Conservation (phyloP, 2,329 filamentous ascomycete species). For the Aspergillus sp. region DNA sequence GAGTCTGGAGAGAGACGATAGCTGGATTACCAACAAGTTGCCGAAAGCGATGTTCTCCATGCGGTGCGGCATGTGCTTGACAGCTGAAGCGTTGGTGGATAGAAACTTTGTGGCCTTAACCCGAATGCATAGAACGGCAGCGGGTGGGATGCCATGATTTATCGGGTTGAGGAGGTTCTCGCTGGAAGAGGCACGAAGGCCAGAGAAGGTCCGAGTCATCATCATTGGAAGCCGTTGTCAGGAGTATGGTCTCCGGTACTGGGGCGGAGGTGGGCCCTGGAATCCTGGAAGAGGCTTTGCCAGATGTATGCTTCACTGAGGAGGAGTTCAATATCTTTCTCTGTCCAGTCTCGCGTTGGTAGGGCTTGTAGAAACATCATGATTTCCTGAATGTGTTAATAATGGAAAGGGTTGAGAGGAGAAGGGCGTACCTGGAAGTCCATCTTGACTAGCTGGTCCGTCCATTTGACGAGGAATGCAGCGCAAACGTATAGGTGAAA, state of each 20-base stretch:
- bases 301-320: slow-evolving; percentile 97
- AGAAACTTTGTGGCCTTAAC: background rate
- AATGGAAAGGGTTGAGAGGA: slow-evolving; percentile 21
- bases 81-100: background rate
- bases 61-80: background rate
- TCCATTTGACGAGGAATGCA: slow-evolving; percentile 98
- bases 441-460: slow-evolving; percentile 91
- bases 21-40: background rate
- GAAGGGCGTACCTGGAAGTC: slow-evolving; percentile 69
- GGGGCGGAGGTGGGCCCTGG: slow-evolving; percentile 76
- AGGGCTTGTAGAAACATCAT: slow-evolving; percentile 99
- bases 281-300: slow-evolving; percentile 96
- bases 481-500: slow-evolving; percentile 99
- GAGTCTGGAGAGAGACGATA: background rate
- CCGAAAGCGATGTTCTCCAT: background rate
- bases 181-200: slow-evolving; percentile 49
- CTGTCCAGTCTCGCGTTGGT: slow-evolving; percentile 91
- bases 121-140: background rate
- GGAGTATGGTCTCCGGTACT: slow-evolving; percentile 37
- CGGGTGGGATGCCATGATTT: background rate
- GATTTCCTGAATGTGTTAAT: slow-evolving; percentile 70
- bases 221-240: slow-evolving; percentile 41
- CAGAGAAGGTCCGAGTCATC: background rate
- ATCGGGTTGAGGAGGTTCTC: background rate
- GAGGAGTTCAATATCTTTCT: slow-evolving; percentile 95